A percentile compares a stretch with the other conserved stretches of the same genome.
These are phyloP conservation scores for Rhodotorula graminis DNA, from an alignment of 768 basidiomycete genomes.

Conservation along the genomic window DNA sequence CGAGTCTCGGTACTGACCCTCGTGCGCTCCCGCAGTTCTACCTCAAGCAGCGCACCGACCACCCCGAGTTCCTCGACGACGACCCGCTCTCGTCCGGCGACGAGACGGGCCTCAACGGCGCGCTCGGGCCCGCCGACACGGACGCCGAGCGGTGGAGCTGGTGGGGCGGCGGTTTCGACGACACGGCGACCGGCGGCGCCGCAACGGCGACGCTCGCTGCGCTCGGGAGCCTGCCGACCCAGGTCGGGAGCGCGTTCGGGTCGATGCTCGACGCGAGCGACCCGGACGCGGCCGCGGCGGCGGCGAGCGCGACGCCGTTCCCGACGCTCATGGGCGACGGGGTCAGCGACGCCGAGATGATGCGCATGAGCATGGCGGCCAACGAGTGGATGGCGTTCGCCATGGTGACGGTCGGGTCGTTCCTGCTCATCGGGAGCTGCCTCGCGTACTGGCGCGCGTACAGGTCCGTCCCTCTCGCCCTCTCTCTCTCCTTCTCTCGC, in stretches of 20 bases:
- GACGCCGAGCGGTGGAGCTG: constrained; percentile 23
- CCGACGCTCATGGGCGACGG: constrained; percentile 44
- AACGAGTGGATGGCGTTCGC: constrained; percentile 87
- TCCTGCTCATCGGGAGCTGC: constrained; percentile 32
- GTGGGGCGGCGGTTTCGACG: constrained; percentile 23
- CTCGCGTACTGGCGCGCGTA: constrained; percentile 35
- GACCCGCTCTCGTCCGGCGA: constrained; percentile 2
- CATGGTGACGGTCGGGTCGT: constrained; percentile 73
- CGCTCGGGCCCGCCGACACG: neutral
- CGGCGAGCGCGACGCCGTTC: constrained; percentile 29
- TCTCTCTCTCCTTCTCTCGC: no score
- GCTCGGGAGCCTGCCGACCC: constrained; percentile 27
- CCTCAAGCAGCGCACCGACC: constrained; percentile 35
- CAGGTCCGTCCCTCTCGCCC: constrained; percentile 5
- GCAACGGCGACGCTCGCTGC: constrained; percentile 10
- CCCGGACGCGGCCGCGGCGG: neutral
- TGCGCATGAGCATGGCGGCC: constrained; percentile 48
- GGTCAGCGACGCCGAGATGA: constrained; percentile 29
- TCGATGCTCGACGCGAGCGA: constrained; percentile 23
- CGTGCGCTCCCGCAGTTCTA: constrained; percentile 29
- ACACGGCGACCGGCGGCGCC: neutral
- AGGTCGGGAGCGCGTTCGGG: constrained; percentile 2
- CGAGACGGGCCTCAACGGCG: constrained; percentile 33
- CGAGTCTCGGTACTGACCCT: neutral
- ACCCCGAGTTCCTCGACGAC: neutral